These are phyloP conservation scores for Fusarium oxysporum DNA, from an alignment of 2,329 filamentous ascomycete species.

Conservation along the genomic window DNA sequence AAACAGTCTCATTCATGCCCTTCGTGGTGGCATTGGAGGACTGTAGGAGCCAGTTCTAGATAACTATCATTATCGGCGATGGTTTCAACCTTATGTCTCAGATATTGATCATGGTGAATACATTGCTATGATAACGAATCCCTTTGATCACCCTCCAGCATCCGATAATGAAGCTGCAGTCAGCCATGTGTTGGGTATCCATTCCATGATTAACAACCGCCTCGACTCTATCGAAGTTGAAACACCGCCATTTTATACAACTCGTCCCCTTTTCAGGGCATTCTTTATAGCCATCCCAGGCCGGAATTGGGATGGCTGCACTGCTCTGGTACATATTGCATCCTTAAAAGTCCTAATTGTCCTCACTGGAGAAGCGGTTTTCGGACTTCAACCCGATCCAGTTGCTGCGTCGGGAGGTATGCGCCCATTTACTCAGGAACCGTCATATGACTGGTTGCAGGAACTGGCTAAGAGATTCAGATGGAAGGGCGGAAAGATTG, in stretches of 20 bases:
- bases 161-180: not conserved
- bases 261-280: conserved; percentile 7
- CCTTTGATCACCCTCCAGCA: not conserved
- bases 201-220: not conserved
- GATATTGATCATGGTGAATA: not conserved
- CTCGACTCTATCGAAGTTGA: not conserved
- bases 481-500: not conserved
- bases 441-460: not conserved
- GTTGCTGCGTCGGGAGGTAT: not conserved
- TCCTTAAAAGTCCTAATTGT: not conserved
- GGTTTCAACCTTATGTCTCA: conserved; percentile 8
- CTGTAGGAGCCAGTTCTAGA: not conserved
- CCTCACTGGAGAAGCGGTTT: not conserved
- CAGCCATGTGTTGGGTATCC: not conserved
- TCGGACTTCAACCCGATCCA: not conserved
- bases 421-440: not conserved
- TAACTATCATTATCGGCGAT: conserved; percentile 3
- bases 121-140: not conserved
- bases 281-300: conserved; percentile 6
- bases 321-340: not conserved
- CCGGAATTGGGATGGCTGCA: not conserved
- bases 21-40: not conserved
- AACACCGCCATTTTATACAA: not conserved
- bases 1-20: not conserved
- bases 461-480: accelerated